Evolutionary conservation across 495 filamentous ascomycete species (phyloP), one percentile per base, ranked within the genome.

Genomic region (Talaromyces wortmannii): DNA sequence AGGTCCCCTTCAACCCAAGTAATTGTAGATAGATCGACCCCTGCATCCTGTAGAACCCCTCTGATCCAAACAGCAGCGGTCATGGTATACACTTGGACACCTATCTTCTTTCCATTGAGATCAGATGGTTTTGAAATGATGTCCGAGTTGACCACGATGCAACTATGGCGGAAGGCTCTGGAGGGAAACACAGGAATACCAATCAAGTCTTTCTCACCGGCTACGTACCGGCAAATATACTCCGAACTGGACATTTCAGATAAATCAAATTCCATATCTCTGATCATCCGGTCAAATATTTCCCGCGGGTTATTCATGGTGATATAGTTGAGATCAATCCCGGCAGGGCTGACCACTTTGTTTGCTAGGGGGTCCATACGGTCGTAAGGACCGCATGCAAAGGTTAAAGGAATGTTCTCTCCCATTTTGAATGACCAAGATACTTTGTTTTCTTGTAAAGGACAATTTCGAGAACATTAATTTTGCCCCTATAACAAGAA

Each of bases 151-250:
- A 75, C 58, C 47, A 45, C 60, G 46, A 75, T 72, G 63, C 58
- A 70, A n/a, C 58, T 46, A 56, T 75, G 72, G 0, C 72, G 63
- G 58, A 75, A 74, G 3, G 59, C 59, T 6, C 72, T 58, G 31
- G 64, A 71, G 2, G 71, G 64, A 57, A 75, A 73, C 6, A 69
- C 70, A 6, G 72, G 72, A 30, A 75, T 59, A n/a, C 67, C 72
- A 46, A 71, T 56, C 50, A 73, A 65, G 40, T 57, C 47, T 15
- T 62, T 59, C 12, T 69, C 59, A 16, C 68, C 71, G 11, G 57
- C 52, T 7, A 50, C 63, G 54, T 67, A 64, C 5, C 61, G 62
- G 18, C 57, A 62, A 57, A 75, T 67, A 61, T 70, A 75, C 52
- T 71, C 67, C 32, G 63, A 67, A 23, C 31, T 15, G 1, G 67